Evolutionary conservation across 768 basidiomycete genomes (phyloP).

Genomic region (Lentinula sp.): DNA sequence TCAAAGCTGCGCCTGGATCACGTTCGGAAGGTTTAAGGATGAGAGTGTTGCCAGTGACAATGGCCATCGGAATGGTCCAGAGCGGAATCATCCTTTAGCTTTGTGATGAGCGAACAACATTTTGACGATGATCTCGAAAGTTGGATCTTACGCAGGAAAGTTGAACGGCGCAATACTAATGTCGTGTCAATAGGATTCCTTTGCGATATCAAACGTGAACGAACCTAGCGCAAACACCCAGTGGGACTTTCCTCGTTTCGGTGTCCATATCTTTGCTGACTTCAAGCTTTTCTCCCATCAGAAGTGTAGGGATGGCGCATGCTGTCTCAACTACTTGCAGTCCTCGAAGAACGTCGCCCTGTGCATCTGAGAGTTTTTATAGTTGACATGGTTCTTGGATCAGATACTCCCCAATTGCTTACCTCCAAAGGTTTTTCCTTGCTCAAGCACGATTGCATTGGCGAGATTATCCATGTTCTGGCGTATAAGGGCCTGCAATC

Average conservation of each 20-base stretch:
- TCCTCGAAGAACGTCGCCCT: constrained; percentile 90
- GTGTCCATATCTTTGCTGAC: constrained; percentile 98
- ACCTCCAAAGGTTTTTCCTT: constrained; percentile 92
- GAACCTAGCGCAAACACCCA: constrained; percentile 79
- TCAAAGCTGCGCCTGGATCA: constrained; percentile 95
- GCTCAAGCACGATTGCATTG: constrained; percentile 85
- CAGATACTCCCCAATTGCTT: constrained; percentile 5
- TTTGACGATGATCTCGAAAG: constrained; percentile 1
- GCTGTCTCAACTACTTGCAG: constrained; percentile 85
- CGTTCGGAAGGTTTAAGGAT: constrained; percentile 95
- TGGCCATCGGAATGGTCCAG: constrained; percentile 93
- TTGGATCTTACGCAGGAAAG: constrained; percentile 67
- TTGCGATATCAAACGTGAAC: not conserved
- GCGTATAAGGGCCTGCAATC: constrained; percentile 82
- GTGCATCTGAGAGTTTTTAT: constrained; percentile 58
- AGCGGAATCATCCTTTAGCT: constrained; percentile 82
- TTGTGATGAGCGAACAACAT: not conserved
- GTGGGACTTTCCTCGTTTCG: constrained; percentile 71
- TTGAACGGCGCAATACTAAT: constrained; percentile 78
- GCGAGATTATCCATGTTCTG: constrained; percentile 83
- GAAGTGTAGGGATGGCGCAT: constrained; percentile 70
- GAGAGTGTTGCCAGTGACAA: constrained; percentile 88
- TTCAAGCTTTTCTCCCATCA: constrained; percentile 28
- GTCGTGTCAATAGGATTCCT: not conserved
- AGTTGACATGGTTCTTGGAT: not conserved